A percentile compares a stretch with the other conserved stretches of the same genome.
Evolutionary conservation across 1,139 yeast species (phyloP).

Genomic region (Saccharomycopsis hybrid): DNA sequence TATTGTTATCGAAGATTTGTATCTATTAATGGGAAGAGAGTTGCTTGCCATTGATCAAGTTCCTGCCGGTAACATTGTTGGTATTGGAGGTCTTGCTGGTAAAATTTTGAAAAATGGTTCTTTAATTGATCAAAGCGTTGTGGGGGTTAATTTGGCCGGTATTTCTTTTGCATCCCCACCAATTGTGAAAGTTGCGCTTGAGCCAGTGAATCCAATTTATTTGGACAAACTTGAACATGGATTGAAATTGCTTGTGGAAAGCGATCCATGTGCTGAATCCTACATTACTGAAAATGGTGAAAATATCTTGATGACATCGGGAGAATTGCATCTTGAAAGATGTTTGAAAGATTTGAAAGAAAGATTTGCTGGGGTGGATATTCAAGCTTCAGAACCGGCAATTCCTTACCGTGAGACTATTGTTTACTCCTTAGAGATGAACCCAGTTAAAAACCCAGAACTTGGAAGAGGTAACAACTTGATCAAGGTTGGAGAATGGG

Average conservation of each 20-base stretch:
- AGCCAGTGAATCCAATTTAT: slow-evolving; percentile 82
- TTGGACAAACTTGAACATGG: slow-evolving; percentile 75
- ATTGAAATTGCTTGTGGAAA: slow-evolving; percentile 66
- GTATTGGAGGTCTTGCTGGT: slow-evolving; percentile 82
- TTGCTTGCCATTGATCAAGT: slow-evolving; percentile 69
- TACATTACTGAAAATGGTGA: slow-evolving; percentile 86
- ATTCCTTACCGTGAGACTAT: slow-evolving; percentile 93
- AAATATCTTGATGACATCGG: slow-evolving; percentile 89
- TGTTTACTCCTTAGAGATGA: slow-evolving; percentile 37
- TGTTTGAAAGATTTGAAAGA: slow-evolving; percentile 84
- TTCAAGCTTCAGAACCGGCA: slow-evolving; percentile 83
- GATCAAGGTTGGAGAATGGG: slow-evolving; percentile 28
- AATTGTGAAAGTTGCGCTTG: slow-evolving; percentile 88
- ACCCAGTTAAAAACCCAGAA: slow-evolving; percentile 34
- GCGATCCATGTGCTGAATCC: slow-evolving; percentile 91
- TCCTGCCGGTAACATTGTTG: slow-evolving; percentile 94
- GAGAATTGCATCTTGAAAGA: slow-evolving; percentile 87
- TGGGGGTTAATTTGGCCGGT: slow-evolving; percentile 70
- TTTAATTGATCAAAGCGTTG: slow-evolving; percentile 37
- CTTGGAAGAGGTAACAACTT: slow-evolving; percentile 22
- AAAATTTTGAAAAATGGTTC: slow-evolving; percentile 85
- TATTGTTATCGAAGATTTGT: slow-evolving; percentile 58
- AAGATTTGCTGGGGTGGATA: slow-evolving; percentile 87
- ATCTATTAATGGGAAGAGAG: slow-evolving; percentile 89
- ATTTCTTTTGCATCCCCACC: slow-evolving; percentile 66